Percentiles rank a stretch among this genome's conserved stretches.
phyloP scores from a whole-genome alignment of 2,329 filamentous ascomycete genomes.

The Penicillium sp. region DNA sequence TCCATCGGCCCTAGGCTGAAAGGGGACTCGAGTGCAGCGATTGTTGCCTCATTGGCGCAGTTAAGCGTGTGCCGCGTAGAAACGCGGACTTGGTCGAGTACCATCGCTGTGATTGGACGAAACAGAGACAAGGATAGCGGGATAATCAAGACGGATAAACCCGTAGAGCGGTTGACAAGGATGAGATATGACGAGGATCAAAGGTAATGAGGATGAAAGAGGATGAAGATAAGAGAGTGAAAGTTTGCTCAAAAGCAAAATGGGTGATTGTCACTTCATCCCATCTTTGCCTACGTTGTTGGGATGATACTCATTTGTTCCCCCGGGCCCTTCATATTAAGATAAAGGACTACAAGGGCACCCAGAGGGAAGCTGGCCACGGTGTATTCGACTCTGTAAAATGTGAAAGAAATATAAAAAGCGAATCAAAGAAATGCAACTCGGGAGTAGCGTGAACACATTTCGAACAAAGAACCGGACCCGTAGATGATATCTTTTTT shows the following conservation, averaged over 20 bases:
- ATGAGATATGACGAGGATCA: neutral
- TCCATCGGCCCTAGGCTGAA: conserved; percentile 1
- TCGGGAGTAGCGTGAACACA: neutral
- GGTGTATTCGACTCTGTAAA: neutral
- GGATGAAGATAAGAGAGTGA: neutral
- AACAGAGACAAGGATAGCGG: neutral
- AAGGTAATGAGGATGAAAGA: neutral
- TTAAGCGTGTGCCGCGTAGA: conserved; percentile 3
- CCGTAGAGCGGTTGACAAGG: neutral
- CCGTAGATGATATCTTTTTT: neutral
- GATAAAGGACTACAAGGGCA: neutral
- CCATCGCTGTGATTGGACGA: neutral
- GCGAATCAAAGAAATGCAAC: neutral
- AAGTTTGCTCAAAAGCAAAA: neutral
- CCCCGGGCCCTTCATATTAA: neutral
- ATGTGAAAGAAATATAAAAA: neutral
- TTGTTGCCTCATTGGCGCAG: conserved; percentile 1
- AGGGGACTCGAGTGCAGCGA: neutral
- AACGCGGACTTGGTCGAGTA: neutral
- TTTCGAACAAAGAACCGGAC: neutral
- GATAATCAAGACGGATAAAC: neutral
- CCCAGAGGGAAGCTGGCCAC: neutral
- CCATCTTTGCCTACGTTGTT: neutral
- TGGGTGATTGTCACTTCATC: neutral
- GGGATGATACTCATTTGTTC: neutral